Base-by-base conservation (phyloP, 352 stramenopile species). In the Phytopythium oedochilum region DNA sequence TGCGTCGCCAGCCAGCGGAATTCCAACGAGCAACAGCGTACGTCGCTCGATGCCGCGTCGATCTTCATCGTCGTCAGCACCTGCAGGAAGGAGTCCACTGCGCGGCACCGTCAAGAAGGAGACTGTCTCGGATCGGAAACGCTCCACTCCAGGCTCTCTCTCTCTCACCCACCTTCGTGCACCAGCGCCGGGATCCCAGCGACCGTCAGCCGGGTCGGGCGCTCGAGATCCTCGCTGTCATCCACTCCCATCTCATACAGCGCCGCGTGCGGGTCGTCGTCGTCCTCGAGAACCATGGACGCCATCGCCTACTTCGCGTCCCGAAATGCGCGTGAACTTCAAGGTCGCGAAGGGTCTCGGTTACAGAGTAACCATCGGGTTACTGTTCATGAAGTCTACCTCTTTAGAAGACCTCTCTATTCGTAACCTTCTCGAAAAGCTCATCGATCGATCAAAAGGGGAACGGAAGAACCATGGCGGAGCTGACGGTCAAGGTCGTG, bases 401-500 rank as follows among this genome's bases (percentile, higher is more conserved):
- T 22, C 2, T 44, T 17, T 44, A 26, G n/a, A 44, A 8, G 18
- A 15, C 38, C 38, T 14, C n/a, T n/a, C n/a, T n/a, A n/a, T n/a
- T n/a, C 22, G 22, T 46, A 46, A 31, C 40, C 40, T 46, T 46
- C 40, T 46, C 20, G 40, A 46, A 11, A 17, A 25, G 18, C 38
- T 17, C 18, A 40, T n/a, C 35, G 15, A 14, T 14, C 32, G 2
- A 12, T 9, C 15, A 44, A 46, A 46, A 31, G 22, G 40, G 40
- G 14, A 22, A 29, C 11, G 11, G 18, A 46, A 14, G 3, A 32
- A 32, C 6, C 43, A 31, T n/a, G 2, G 69, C 70, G 48, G 70
- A 88, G 52, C 56, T 91, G 56, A 85, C 61, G 6, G 70, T 92
- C 52, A 88, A 92, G 46, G 64, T 88, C n/a, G 82, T 92, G 50